Evolutionary conservation across 1,284 basidiomycete genomes (phyloP), one percentile per base, ranked within the genome.

Genomic region (Schizophyllum amplum): DNA sequence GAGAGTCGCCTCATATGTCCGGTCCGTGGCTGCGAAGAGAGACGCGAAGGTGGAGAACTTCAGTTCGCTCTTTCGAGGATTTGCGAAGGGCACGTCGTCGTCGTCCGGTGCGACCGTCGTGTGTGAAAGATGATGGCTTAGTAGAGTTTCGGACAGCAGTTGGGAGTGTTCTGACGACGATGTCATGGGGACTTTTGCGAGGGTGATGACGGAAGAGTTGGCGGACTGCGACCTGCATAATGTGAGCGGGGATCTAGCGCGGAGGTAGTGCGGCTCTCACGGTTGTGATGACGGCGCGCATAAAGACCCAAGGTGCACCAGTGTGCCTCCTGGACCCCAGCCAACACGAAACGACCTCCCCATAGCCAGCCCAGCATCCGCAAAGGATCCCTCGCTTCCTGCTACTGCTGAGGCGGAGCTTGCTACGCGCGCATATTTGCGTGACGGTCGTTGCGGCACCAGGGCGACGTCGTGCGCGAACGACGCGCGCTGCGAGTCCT

Each of bases 261-360:
- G 11, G 25, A 55, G 57, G 53, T n/a, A 42, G 57, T 55, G 58
- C 11, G 17, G 54, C 4, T 26, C 54, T 21, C n/a, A 57, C 48
- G 13, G 72, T 86, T 82, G 71, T 57, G 73, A 71, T 5, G 63
- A 71, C 6, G 84, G 82, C 1, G 78, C 77, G 67, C 85, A 87
- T 50, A 94, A 70, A 57, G 77, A 76, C 23, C 91, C 92, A 21
- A 90, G 72, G 72, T 95, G 89, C 24, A 87, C 86, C 17, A 97
- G 68, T 51, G 75, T 78, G 1, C 92, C 92, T 51, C 83, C 81
- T 0, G 91, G 88, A 15, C 94, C 92, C 92, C 94, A 98, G 1
- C 92, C 87, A 4, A 90, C 91, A 53, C 94, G 82, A 72, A 95
- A 98, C 22, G 92, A 93, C 24, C 94, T 82, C 17, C 94, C 94